Percentiles rank a stretch among this genome's conserved stretches.
These are phyloP conservation scores for Boletus reticuloceps DNA, from an alignment of 768 basidiomycete species.

Conservation along the genomic window DNA sequence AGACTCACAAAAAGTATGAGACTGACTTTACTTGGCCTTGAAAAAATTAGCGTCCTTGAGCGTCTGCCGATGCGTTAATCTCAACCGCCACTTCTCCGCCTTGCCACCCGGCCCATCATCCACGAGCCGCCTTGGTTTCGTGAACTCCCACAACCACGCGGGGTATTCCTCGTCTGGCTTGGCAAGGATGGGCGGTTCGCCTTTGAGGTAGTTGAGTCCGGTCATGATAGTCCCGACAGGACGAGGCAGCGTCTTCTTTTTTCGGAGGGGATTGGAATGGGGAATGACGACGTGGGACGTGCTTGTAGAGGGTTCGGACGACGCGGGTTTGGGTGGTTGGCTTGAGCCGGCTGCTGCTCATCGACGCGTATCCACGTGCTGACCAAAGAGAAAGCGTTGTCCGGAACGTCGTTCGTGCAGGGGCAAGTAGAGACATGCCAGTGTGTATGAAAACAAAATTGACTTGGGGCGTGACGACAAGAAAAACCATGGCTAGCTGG, in stretches of 20 bases:
- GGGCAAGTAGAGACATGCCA: too few species aligned
- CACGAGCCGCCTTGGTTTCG: slow-evolving; percentile 52
- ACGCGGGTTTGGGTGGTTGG: too few species aligned
- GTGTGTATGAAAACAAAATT: too few species aligned
- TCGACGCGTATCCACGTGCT: too few species aligned
- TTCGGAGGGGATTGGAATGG: too few species aligned
- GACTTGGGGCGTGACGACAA: too few species aligned
- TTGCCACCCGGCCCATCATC: slow-evolving; percentile 79
- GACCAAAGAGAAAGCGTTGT: not conserved
- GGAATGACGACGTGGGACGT: too few species aligned
- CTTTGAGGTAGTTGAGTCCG: slow-evolving; percentile 84
- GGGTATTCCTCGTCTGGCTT: slow-evolving; percentile 85
- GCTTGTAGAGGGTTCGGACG: too few species aligned
- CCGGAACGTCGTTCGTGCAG: too few species aligned
- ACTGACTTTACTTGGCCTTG: slow-evolving; percentile 59
- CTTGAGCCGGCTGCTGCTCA: too few species aligned
- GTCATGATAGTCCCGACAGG: too few species aligned
- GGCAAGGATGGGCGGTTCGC: slow-evolving; percentile 73
- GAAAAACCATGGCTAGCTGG: too few species aligned
- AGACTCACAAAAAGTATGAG: not conserved
- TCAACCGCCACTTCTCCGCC: slow-evolving; percentile 52
- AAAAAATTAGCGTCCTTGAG: slow-evolving; percentile 87
- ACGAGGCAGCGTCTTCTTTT: slow-evolving; percentile 13
- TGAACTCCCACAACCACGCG: slow-evolving; percentile 81
- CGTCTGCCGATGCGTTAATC: slow-evolving; percentile 59